phyloP scores from a whole-genome alignment of 176 grass and related monocot genomes.

The Phoenix roebelenii region DNA sequence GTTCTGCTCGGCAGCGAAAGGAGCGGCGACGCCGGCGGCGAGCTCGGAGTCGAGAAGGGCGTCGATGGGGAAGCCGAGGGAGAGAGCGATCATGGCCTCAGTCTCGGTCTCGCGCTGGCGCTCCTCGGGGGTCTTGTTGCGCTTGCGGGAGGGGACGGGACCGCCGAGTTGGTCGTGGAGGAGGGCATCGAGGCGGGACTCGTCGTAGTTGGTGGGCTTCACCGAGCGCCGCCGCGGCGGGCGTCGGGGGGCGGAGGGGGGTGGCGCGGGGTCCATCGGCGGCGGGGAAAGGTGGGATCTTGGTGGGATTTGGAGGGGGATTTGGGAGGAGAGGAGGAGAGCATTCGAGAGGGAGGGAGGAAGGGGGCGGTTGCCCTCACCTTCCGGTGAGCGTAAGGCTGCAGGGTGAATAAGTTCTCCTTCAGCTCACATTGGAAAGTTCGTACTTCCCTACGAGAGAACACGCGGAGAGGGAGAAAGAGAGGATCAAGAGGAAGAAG shows the following conservation, averaged over 20 bases:
- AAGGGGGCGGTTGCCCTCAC: too few relatives aligned
- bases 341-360: too few relatives aligned
- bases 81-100: constrained; percentile 82
- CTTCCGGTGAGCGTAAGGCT: too few relatives aligned
- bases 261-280: background rate
- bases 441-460: too few relatives aligned
- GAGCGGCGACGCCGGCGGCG: constrained; percentile 15
- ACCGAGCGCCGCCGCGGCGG: constrained; percentile 22
- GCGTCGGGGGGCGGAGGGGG: constrained; percentile 3
- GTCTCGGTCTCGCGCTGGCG: constrained; percentile 85
- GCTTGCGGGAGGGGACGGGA: constrained; percentile 31
- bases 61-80: constrained; percentile 78
- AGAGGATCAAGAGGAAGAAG: too few relatives aligned
- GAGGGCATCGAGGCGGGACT: constrained; percentile 47
- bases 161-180: constrained; percentile 59
- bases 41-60: constrained; percentile 44
- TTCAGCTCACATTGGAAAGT: too few relatives aligned
- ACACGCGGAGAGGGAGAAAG: too few relatives aligned
- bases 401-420: too few relatives aligned
- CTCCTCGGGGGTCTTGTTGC: constrained; percentile 44
- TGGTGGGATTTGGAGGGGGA: background rate
- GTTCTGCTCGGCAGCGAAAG: constrained; percentile 32
- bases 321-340: too few relatives aligned
- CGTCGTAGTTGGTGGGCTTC: constrained; percentile 55
- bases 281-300: background rate